A percentile compares a stretch with the other conserved stretches of the same genome.
These are phyloP conservation scores for Sanchytrium tribonematis DNA, from an alignment of 371 early-diverging fungal genomes.

Conservation along the genomic window DNA sequence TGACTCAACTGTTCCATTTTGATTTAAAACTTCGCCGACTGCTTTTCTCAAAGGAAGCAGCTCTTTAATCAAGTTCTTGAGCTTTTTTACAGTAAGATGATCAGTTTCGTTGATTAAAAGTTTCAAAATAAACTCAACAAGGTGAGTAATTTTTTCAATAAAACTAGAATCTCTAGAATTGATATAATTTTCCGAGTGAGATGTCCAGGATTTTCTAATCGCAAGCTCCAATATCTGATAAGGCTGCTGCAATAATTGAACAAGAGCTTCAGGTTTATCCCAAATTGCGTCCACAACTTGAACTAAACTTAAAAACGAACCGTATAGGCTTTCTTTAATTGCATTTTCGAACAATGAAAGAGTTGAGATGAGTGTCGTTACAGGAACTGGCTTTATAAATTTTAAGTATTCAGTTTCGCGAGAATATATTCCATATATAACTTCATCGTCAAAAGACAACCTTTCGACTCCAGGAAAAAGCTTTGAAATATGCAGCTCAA, in stretches of 20 bases:
- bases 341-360: background rate
- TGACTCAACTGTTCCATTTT: background rate
- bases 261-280: background rate
- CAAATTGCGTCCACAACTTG: background rate
- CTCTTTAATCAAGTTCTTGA: background rate
- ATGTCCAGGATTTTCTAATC: background rate
- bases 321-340: background rate
- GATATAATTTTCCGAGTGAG: background rate
- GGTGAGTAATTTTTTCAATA: background rate
- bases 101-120: background rate
- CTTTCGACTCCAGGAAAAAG: conserved; percentile 93
- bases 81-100: background rate
- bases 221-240: background rate
- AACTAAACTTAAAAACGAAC: background rate
- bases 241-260: background rate
- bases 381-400: conserved; percentile 15
- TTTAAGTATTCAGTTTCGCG: conserved; percentile 55
- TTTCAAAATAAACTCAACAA: background rate
- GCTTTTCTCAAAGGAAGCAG: background rate
- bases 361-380: background rate
- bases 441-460: conserved; percentile 46
- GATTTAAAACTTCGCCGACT: background rate
- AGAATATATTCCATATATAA: conserved; percentile 52
- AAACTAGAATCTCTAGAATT: background rate
- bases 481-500: conserved; percentile 91